Evolutionary conservation across 2,329 filamentous ascomycete genomes (phyloP).

Genomic region (Fusarium sp.): DNA sequence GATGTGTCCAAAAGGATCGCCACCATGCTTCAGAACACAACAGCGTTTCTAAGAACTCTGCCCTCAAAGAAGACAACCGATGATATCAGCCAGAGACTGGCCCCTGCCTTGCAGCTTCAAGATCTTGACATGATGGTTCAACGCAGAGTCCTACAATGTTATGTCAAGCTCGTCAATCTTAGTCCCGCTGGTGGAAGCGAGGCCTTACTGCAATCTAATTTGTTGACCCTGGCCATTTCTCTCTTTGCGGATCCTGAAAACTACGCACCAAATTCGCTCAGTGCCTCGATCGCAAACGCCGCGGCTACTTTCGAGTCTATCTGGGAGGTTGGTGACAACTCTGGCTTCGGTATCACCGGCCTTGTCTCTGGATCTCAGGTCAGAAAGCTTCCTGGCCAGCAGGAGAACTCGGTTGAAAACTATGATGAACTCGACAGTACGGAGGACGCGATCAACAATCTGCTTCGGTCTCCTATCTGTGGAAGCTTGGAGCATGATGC

Average conservation of each 20-base stretch:
- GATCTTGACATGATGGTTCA: slow-evolving; percentile 95
- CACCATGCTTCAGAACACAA: slow-evolving; percentile 94
- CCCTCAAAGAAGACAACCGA: slow-evolving; percentile 87
- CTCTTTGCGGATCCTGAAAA: slow-evolving; percentile 94
- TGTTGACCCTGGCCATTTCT: slow-evolving; percentile 88
- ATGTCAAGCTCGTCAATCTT: slow-evolving; percentile 88
- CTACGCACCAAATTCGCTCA: slow-evolving; percentile 85
- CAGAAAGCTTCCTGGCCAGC: slow-evolving; percentile 76
- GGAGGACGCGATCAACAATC: slow-evolving; percentile 72
- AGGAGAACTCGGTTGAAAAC: slow-evolving; percentile 61
- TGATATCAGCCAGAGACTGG: slow-evolving; percentile 85
- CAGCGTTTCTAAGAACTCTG: slow-evolving; percentile 86
- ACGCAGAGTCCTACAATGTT: slow-evolving; percentile 92
- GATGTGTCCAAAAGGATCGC: slow-evolving; percentile 95
- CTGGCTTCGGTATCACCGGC: slow-evolving; percentile 91
- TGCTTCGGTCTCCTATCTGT: slow-evolving; percentile 78
- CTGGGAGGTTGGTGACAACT: slow-evolving; percentile 96
- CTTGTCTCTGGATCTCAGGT: slow-evolving; percentile 83
- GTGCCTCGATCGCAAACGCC: slow-evolving; percentile 90
- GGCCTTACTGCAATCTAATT: slow-evolving; percentile 87
- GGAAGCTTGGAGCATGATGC: slow-evolving; percentile 91
- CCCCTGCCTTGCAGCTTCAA: slow-evolving; percentile 86
- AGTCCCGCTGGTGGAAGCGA: slow-evolving; percentile 89
- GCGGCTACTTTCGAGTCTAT: slow-evolving; percentile 91
- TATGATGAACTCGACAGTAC: slow-evolving; percentile 66